A percentile compares a stretch with the other conserved stretches of the same genome.
Conservation (phyloP, 129 eudicot genomes). For the Chrysanthemum seticuspe region DNA sequence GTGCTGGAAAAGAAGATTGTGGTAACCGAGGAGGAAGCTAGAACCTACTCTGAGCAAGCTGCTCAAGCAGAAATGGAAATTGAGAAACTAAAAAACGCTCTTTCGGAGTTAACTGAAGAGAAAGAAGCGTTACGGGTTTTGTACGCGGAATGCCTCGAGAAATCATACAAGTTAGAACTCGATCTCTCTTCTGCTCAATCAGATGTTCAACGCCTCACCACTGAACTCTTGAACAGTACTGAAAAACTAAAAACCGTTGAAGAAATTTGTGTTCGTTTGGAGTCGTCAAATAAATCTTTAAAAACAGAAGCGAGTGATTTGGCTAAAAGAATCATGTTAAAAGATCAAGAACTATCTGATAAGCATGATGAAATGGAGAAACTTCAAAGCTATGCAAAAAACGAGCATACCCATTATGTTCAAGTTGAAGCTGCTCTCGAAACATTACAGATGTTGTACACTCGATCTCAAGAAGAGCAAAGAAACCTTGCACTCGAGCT, state of each 20-base stretch:
- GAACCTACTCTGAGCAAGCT: constrained; percentile 40
- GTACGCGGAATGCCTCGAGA: constrained; percentile 68
- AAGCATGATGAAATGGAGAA: constrained; percentile 71
- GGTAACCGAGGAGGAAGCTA: constrained; percentile 42
- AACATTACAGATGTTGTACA: constrained; percentile 56
- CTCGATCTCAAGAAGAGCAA: constrained; percentile 86
- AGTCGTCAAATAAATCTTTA: constrained; percentile 57
- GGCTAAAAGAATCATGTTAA: constrained; percentile 53
- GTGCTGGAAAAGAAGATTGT: constrained; percentile 52
- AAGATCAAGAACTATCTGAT: constrained; percentile 63
- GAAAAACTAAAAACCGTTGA: constrained; percentile 53
- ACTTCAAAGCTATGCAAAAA: constrained; percentile 47
- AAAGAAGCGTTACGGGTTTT: constrained; percentile 54
- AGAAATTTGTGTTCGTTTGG: constrained; percentile 60
- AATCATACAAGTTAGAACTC: constrained; percentile 52
- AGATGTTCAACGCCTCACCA: constrained; percentile 54
- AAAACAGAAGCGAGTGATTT: constrained; percentile 67
- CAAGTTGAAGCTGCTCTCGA: constrained; percentile 68
- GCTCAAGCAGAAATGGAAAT: constrained; percentile 65
- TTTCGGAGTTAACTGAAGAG: constrained; percentile 54
- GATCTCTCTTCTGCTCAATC: constrained; percentile 55
- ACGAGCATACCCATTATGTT: constrained; percentile 56
- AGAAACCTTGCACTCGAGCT: constrained; percentile 68
- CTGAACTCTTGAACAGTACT: constrained; percentile 43
- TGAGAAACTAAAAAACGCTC: constrained; percentile 42